phyloP scores from a whole-genome alignment of 768 basidiomycete species.

The Suillus alpinus region DNA sequence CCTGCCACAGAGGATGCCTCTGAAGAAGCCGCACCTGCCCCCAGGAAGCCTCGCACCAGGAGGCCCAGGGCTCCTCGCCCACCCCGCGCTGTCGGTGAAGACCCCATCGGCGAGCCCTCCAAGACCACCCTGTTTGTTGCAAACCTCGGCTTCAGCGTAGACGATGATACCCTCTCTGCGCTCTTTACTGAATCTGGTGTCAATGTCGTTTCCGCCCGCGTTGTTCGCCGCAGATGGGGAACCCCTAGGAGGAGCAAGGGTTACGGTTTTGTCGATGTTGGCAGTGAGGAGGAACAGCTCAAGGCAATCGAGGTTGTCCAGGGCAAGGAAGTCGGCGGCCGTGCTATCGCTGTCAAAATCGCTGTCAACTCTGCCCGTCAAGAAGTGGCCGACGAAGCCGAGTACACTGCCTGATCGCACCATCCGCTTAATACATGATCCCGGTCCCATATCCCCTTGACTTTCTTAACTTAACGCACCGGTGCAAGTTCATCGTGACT shows the following conservation, averaged over 20 bases:
- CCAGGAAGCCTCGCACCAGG: constrained; percentile 54
- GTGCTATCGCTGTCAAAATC: constrained; percentile 89
- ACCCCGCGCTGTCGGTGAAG: constrained; percentile 73
- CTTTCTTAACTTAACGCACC: constrained; percentile 26
- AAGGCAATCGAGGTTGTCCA: constrained; percentile 86
- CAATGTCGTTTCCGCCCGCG: constrained; percentile 79
- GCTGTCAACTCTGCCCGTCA: constrained; percentile 83
- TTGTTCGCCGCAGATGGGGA: constrained; percentile 84
- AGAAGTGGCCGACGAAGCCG: constrained; percentile 37
- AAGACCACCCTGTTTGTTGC: constrained; percentile 92
- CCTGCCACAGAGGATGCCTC: constrained; percentile 37
- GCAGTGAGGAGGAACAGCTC: constrained; percentile 81
- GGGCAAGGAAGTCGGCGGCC: constrained; percentile 84
- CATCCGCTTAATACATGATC: constrained; percentile 9
- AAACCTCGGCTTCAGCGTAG: constrained; percentile 94
- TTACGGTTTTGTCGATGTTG: constrained; percentile 97
- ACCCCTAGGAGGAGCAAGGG: constrained; percentile 89
- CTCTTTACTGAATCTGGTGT: constrained; percentile 89
- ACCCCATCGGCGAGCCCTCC: constrained; percentile 84
- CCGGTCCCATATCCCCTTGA: constrained; percentile 22
- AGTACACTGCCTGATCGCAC: constrained; percentile 27
- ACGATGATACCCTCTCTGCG: constrained; percentile 74
- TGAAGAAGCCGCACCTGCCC: constrained; percentile 29
- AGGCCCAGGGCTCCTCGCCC: constrained; percentile 57
- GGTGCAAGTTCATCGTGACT: constrained; percentile 27